Conservation (phyloP, 495 filamentous ascomycete species). For the Aspergillus coremiiformis region DNA sequence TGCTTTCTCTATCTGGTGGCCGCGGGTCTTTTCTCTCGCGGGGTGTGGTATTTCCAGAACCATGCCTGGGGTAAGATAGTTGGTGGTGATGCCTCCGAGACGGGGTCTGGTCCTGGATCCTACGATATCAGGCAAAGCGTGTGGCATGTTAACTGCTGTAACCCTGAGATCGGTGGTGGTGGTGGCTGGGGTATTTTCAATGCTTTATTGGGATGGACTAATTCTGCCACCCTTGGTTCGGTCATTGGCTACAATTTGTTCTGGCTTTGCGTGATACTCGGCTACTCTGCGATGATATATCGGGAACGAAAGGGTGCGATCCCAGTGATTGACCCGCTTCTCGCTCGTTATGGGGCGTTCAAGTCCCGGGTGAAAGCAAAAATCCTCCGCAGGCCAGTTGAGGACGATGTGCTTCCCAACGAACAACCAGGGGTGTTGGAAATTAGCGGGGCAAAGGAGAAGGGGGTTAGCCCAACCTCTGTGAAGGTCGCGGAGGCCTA, state of each 20-base stretch:
- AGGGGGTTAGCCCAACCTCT: too few species aligned
- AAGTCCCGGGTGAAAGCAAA: too few species aligned
- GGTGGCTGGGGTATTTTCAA: slow-evolving; percentile 91
- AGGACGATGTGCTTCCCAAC: too few species aligned
- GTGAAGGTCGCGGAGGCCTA: too few species aligned
- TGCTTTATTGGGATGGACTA: slow-evolving; percentile 72
- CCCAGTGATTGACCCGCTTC: too few species aligned
- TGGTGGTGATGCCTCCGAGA: slow-evolving; percentile 67
- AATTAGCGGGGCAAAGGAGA: too few species aligned
- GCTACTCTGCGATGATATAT: too few species aligned
- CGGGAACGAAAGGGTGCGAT: too few species aligned
- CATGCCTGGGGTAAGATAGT: slow-evolving; percentile 55
- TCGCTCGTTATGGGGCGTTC: too few species aligned
- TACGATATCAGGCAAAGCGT: slow-evolving; percentile 80
- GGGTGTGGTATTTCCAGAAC: slow-evolving; percentile 64
- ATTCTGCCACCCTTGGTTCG: slow-evolving; percentile 72
- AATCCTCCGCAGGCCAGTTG: too few species aligned
- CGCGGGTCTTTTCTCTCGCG: slow-evolving; percentile 70
- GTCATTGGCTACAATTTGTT: slow-evolving; percentile 87
- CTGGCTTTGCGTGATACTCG: too few species aligned
- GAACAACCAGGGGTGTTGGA: too few species aligned
- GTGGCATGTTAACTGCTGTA: slow-evolving; percentile 93
- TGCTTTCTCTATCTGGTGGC: slow-evolving; percentile 79
- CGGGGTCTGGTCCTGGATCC: slow-evolving; percentile 71
- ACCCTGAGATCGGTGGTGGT: slow-evolving; percentile 59